Percentiles rank a stretch among this genome's conserved stretches.
These are phyloP conservation scores for Pyrus hybrid DNA, from an alignment of 331 rosid genomes.

Conservation along the genomic window DNA sequence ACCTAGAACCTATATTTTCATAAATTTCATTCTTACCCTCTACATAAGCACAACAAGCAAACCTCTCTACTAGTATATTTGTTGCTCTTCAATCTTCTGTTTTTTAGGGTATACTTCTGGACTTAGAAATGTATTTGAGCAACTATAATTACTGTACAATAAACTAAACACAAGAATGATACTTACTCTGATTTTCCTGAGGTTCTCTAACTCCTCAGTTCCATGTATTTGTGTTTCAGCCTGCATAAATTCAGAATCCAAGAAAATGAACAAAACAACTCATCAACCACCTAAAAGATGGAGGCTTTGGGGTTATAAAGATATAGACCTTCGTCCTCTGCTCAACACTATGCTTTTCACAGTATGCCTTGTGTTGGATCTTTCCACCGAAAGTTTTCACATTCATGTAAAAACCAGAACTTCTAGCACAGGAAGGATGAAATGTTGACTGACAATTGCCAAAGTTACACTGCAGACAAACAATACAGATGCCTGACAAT, in stretches of 20 bases:
- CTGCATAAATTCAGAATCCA: conserved; percentile 32
- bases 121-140: not conserved
- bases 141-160: not conserved
- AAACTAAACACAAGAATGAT: not conserved
- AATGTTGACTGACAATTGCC: conserved; percentile 83
- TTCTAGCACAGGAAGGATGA: conserved; percentile 93
- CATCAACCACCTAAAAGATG: not conserved
- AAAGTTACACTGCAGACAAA: conserved; percentile 73
- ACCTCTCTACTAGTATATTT: not conserved
- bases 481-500: not conserved
- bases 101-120: not conserved
- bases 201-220: conserved; percentile 69
- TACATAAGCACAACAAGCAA: not conserved
- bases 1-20: not conserved
- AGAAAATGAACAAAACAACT: conserved; percentile 3
- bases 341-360: conserved; percentile 87
- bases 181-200: conserved; percentile 82
- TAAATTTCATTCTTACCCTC: too few species aligned
- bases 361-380: conserved; percentile 87
- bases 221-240: conserved; percentile 90
- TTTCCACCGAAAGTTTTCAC: conserved; percentile 65
- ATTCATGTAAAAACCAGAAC: conserved; percentile 67
- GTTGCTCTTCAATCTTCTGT: not conserved
- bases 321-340: conserved; percentile 78
- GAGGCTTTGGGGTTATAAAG: not conserved